Conservation (phyloP, 495 filamentous ascomycete genomes). For the Astrothelium subdiscretum region DNA sequence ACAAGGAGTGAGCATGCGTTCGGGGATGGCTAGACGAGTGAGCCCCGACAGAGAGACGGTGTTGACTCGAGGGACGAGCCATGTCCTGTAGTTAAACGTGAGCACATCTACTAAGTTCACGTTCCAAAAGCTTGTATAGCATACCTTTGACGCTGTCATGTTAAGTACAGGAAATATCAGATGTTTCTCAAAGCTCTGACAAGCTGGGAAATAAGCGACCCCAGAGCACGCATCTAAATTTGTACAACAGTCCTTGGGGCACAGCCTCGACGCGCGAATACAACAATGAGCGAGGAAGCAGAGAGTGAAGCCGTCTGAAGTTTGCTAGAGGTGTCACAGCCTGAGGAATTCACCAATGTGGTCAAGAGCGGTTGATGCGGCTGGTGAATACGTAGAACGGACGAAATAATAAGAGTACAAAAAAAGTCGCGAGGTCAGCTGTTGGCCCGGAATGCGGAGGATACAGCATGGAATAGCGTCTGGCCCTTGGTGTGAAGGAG, state of each 20-base stretch:
- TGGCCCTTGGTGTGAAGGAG: conserved; percentile 1
- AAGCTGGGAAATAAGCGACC: background rate
- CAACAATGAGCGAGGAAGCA: background rate
- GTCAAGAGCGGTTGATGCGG: background rate
- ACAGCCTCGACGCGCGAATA: conserved; percentile 4
- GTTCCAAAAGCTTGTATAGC: background rate
- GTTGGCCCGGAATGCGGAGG: conserved; percentile 2
- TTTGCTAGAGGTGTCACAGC: background rate
- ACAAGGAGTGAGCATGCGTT: conserved; percentile 72
- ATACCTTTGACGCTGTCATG: conserved; percentile 15
- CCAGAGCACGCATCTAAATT: background rate
- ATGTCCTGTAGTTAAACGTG: conserved; percentile 10
- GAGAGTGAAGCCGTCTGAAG: background rate
- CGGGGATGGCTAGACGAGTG: conserved; percentile 35
- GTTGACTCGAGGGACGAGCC: conserved; percentile 29
- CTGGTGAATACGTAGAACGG: background rate
- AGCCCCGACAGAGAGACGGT: conserved; percentile 29
- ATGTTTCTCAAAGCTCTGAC: conserved; percentile 5
- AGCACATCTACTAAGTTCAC: background rate
- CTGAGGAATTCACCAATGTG: background rate
- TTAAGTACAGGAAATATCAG: background rate
- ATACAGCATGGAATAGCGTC: conserved; percentile 2
- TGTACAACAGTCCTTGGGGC: background rate
- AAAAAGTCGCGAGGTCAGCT: conserved; percentile 2
- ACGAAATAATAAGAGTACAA: background rate